Evolutionary conservation across 1,284 basidiomycete genomes (phyloP).

Genomic region (Ganoderma lucidum): DNA sequence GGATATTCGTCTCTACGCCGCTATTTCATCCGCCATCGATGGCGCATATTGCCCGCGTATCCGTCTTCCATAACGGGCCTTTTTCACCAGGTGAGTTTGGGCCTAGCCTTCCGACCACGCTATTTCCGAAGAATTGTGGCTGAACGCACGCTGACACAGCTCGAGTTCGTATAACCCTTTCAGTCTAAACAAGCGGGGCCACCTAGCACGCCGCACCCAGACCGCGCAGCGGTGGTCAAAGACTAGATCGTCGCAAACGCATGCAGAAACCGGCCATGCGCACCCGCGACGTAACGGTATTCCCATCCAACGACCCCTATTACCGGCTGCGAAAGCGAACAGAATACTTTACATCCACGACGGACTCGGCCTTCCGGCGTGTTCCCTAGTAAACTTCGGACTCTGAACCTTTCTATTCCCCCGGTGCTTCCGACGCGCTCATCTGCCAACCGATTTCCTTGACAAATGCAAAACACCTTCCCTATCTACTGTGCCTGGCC

Average conservation of each 20-base stretch:
- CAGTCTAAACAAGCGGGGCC: neutral
- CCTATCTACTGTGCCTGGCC: neutral
- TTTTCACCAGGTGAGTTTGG: neutral
- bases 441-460: constrained; percentile 1
- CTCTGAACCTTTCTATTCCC: neutral
- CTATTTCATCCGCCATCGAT: neutral
- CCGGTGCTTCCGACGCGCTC: constrained; percentile 7
- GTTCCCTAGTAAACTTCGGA: neutral
- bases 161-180: constrained; percentile 3
- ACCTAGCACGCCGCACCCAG: neutral
- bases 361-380: neutral
- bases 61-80: neutral
- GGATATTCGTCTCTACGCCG: neutral
- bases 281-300: neutral
- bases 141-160: neutral
- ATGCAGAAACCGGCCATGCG: neutral
- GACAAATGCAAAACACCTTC: constrained; percentile 5
- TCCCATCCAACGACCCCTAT: neutral
- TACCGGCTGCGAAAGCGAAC: neutral
- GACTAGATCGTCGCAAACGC: neutral
- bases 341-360: neutral
- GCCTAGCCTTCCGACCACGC: neutral
- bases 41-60: neutral
- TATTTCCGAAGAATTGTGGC: neutral
- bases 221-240: neutral